Evolutionary conservation across 805 yeast genomes (phyloP).

Genomic region (Candida schatavii): DNA sequence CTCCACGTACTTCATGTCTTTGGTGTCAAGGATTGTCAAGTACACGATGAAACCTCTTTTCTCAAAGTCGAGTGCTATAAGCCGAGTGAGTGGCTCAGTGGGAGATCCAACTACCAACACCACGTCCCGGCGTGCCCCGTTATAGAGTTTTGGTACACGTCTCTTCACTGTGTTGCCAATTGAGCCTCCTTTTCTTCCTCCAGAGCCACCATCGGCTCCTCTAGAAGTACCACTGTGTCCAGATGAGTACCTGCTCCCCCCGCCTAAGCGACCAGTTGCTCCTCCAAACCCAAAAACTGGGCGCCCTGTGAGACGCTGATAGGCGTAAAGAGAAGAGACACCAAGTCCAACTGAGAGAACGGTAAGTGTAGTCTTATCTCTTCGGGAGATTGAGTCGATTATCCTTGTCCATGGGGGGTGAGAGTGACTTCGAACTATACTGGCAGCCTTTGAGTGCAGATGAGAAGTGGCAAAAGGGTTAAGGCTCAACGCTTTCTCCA

Average conservation of each 20-base stretch:
- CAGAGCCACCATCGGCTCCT: conserved; percentile 1
- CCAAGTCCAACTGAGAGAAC: conserved; percentile 28
- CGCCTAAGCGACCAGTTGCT: background rate
- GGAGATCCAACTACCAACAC: conserved; percentile 76
- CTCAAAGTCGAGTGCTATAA: conserved; percentile 71
- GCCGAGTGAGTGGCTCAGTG: conserved; percentile 65
- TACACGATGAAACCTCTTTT: conserved; percentile 79
- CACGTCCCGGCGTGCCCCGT: conserved; percentile 76
- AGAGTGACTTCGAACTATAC: conserved; percentile 4
- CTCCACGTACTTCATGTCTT: conserved; percentile 50
- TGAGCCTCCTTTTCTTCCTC: too few species aligned
- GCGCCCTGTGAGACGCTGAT: background rate
- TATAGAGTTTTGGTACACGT: conserved; percentile 58
- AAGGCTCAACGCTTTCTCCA: conserved; percentile 10
- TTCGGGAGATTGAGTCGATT: background rate
- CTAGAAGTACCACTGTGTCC: background rate
- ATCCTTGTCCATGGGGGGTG: background rate
- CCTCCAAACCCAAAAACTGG: background rate
- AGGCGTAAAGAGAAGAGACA: conserved; percentile 10
- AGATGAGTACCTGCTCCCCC: background rate
- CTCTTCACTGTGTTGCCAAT: conserved; percentile 33
- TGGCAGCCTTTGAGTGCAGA: too few species aligned
- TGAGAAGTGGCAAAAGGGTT: conserved; percentile 6
- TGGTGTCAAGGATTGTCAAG: conserved; percentile 65
- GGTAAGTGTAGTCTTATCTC: conserved; percentile 8